Percentiles rank a stretch among this genome's conserved stretches.
Evolutionary conservation across 371 early-diverging fungal genomes (phyloP).

Genomic region (Apophysomyces variabilis): DNA sequence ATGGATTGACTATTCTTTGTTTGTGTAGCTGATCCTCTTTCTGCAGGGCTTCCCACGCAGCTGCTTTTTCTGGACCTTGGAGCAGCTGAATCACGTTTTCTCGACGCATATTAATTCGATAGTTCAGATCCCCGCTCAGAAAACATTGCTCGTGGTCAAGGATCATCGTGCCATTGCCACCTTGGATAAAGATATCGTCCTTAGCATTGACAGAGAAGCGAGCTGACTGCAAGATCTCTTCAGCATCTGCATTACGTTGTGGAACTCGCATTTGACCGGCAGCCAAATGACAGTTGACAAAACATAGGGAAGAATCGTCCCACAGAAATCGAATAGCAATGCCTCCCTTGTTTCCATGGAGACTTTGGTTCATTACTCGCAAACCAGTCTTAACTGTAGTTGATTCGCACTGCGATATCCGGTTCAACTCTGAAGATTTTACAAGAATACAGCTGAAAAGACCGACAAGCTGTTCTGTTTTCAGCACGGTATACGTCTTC

Average conservation of each 20-base stretch:
- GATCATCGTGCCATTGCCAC: constrained; percentile 70
- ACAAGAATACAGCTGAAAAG: constrained; percentile 79
- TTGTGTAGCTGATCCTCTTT: constrained; percentile 69
- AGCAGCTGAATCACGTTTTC: constrained; percentile 59
- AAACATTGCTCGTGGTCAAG: constrained; percentile 81
- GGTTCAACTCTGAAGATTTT: constrained; percentile 40
- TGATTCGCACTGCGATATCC: constrained; percentile 28
- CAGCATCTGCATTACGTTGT: constrained; percentile 78
- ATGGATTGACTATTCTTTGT: constrained; percentile 56
- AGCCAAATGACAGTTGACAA: constrained; percentile 87
- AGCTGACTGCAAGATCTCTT: constrained; percentile 72
- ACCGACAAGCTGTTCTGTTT: constrained; percentile 83
- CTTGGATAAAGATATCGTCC: constrained; percentile 49
- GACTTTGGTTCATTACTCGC: constrained; percentile 60
- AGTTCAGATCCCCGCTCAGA: constrained; percentile 85
- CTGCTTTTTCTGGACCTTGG: constrained; percentile 25
- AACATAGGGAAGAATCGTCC: constrained; percentile 81
- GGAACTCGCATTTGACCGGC: constrained; percentile 79
- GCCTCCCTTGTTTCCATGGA: constrained; percentile 92
- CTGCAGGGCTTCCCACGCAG: constrained; percentile 38
- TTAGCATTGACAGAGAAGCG: constrained; percentile 48
- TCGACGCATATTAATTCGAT: constrained; percentile 65
- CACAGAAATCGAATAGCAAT: constrained; percentile 77
- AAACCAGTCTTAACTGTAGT: constrained; percentile 81
- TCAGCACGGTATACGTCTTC: constrained; percentile 61